phyloP scores from a whole-genome alignment of 257 asterid genomes.

The Oldenlandia corymbosa region DNA sequence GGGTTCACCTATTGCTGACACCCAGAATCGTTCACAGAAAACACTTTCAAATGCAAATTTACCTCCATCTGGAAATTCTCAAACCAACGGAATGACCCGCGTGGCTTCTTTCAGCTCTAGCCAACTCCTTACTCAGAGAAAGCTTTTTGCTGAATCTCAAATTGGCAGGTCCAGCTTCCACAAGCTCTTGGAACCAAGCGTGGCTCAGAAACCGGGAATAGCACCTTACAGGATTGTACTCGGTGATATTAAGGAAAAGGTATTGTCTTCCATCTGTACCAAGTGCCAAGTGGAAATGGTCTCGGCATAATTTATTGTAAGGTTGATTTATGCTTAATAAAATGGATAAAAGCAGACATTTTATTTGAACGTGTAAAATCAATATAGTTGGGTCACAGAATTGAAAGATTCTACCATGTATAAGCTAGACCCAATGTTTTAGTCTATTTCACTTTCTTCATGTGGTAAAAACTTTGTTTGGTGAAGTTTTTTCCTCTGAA shows the following conservation, averaged over 20 bases:
- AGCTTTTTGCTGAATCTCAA: conserved; percentile 72
- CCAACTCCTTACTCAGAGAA: conserved; percentile 72
- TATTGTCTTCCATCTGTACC: conserved; percentile 14
- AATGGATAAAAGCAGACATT: not conserved
- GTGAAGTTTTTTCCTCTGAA: conserved; percentile 3
- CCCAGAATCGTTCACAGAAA: conserved; percentile 30
- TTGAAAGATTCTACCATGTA: not conserved
- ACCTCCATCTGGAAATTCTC: conserved; percentile 38
- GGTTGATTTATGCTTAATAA: not conserved
- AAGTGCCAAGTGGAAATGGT: not conserved
- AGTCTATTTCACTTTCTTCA: conserved; percentile 5
- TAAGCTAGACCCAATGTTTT: not conserved
- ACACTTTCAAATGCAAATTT: conserved; percentile 41
- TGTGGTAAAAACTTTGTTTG: conserved; percentile 12
- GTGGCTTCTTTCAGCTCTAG: conserved; percentile 43
- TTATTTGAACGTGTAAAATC: not conserved
- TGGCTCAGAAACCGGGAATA: conserved; percentile 72
- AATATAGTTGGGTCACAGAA: not conserved
- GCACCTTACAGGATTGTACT: conserved; percentile 94
- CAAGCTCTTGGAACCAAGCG: conserved; percentile 88
- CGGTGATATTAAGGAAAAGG: conserved; percentile 88
- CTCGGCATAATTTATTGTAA: not conserved
- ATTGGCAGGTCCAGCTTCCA: conserved; percentile 82
- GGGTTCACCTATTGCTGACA: conserved; percentile 28
- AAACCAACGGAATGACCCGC: conserved; percentile 36